phyloP scores from a whole-genome alignment of 2,329 filamentous ascomycete species.

The Rugonectria rugulosa region DNA sequence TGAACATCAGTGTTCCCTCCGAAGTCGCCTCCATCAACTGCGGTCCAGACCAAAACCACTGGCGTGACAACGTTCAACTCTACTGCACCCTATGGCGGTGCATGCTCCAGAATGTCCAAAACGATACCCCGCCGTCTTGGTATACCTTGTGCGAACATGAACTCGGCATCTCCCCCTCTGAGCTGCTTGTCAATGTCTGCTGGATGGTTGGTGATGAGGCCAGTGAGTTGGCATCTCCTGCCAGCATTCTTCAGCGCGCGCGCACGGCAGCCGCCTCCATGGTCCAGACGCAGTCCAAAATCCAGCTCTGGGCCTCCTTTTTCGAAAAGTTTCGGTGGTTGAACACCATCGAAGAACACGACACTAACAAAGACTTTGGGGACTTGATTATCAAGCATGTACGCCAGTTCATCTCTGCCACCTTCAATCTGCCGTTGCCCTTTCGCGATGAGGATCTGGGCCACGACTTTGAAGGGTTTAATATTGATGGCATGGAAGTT shows the following conservation, averaged over 20 bases:
- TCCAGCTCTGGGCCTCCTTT: conserved; percentile 30
- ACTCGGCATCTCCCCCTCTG: conserved; percentile 34
- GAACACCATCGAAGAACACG: conserved; percentile 28
- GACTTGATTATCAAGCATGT: conserved; percentile 22
- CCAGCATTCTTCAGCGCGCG: conserved; percentile 24
- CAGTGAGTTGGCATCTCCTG: background rate
- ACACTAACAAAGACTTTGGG: conserved; percentile 33
- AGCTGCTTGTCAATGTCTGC: conserved; percentile 35
- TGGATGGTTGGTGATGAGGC: conserved; percentile 35
- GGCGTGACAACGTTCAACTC: conserved; percentile 34
- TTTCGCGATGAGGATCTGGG: conserved; percentile 17
- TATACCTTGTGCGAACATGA: conserved; percentile 32
- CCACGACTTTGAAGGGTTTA: background rate
- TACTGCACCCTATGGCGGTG: conserved; percentile 36
- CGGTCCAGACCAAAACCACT: conserved; percentile 18
- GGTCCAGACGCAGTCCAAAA: conserved; percentile 13
- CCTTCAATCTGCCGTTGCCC: conserved; percentile 28
- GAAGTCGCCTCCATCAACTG: conserved; percentile 23
- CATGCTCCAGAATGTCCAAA: conserved; percentile 25
- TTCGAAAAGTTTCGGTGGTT: conserved; percentile 34
- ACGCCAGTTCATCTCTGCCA: conserved; percentile 28
- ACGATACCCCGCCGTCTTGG: conserved; percentile 28
- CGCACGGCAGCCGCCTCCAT: conserved; percentile 18
- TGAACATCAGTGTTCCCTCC: conserved; percentile 21
- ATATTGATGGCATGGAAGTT: no score